Evolutionary conservation across 371 early-diverging fungal species (phyloP).

Genomic region (Gilbertella persicaria): DNA sequence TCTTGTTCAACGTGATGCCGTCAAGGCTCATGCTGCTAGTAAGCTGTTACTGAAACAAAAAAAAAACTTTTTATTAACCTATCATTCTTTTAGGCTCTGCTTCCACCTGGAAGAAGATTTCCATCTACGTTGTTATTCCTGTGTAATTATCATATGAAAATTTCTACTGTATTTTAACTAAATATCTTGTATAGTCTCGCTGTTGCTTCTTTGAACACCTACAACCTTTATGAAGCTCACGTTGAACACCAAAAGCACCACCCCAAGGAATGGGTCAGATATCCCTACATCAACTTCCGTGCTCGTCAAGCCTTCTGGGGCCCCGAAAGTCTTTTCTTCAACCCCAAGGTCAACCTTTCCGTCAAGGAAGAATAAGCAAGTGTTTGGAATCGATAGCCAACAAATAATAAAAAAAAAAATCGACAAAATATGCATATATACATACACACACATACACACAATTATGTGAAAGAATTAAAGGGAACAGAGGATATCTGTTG

Average conservation of each 20-base stretch:
- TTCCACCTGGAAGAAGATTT: slow-evolving; percentile 55
- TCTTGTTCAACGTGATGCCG: slow-evolving; percentile 44
- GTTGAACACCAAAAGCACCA: slow-evolving; percentile 45
- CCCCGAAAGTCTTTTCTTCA: slow-evolving; percentile 51
- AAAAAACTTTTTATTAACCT: background rate
- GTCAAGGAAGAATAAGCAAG: slow-evolving; percentile 22
- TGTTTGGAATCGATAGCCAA: background rate
- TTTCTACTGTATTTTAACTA: background rate
- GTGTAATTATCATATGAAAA: slow-evolving; percentile 25
- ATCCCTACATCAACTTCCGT: slow-evolving; percentile 49
- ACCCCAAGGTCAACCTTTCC: slow-evolving; percentile 51
- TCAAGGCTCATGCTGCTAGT: slow-evolving; percentile 50
- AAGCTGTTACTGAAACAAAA: background rate
- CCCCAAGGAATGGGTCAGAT: slow-evolving; percentile 44
- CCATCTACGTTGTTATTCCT: slow-evolving; percentile 49
- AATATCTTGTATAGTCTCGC: slow-evolving; percentile 29
- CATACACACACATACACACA: background rate
- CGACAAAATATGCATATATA: background rate
- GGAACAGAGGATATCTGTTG: background rate
- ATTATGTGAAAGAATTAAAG: too few relatives aligned
- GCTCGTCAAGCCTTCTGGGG: slow-evolving; percentile 52
- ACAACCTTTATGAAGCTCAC: slow-evolving; percentile 43
- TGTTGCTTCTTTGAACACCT: slow-evolving; percentile 46
- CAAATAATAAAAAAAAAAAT: background rate
- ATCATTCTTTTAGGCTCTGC: slow-evolving; percentile 38